Evolutionary conservation across 2,329 filamentous ascomycete genomes (phyloP).

Genomic region (Thyridium curvatum): DNA sequence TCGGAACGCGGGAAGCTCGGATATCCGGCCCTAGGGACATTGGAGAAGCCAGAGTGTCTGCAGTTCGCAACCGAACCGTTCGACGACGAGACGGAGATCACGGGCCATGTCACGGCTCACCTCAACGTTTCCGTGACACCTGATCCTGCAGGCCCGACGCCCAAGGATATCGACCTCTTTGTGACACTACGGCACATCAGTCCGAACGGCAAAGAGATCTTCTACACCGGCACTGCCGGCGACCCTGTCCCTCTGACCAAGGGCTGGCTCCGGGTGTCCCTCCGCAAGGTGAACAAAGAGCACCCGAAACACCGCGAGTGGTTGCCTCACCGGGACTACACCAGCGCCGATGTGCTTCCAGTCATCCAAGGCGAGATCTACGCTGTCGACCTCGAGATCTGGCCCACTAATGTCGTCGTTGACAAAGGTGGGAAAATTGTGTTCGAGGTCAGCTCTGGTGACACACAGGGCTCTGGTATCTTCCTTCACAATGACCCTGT

Average conservation of each 20-base stretch:
- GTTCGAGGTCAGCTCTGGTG: conserved; percentile 48
- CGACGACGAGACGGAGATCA: conserved; percentile 60
- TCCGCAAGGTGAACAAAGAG: conserved; percentile 45
- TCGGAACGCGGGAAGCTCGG: conserved; percentile 32
- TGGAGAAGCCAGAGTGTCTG: conserved; percentile 46
- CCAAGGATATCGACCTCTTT: conserved; percentile 56
- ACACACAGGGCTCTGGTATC: conserved; percentile 54
- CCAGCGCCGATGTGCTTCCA: conserved; percentile 45
- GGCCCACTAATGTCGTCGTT: conserved; percentile 56
- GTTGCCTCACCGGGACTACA: conserved; percentile 53
- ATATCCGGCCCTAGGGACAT: conserved; percentile 52
- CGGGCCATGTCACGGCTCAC: conserved; percentile 59
- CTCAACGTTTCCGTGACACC: conserved; percentile 58
- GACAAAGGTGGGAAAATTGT: conserved; percentile 43
- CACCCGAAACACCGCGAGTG: conserved; percentile 46
- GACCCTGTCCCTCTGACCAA: conserved; percentile 58
- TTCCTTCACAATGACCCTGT: conserved; percentile 45
- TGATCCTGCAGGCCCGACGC: conserved; percentile 30
- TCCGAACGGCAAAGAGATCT: conserved; percentile 47
- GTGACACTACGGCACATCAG: conserved; percentile 55
- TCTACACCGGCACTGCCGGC: conserved; percentile 60
- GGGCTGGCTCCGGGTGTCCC: conserved; percentile 54
- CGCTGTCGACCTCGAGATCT: conserved; percentile 54
- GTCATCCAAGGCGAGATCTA: conserved; percentile 52
- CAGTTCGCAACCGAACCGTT: conserved; percentile 55